Percentiles rank a stretch among this genome's conserved stretches.
Evolutionary conservation across 2,329 filamentous ascomycete species (phyloP).

Genomic region (Colletotrichum sp.): DNA sequence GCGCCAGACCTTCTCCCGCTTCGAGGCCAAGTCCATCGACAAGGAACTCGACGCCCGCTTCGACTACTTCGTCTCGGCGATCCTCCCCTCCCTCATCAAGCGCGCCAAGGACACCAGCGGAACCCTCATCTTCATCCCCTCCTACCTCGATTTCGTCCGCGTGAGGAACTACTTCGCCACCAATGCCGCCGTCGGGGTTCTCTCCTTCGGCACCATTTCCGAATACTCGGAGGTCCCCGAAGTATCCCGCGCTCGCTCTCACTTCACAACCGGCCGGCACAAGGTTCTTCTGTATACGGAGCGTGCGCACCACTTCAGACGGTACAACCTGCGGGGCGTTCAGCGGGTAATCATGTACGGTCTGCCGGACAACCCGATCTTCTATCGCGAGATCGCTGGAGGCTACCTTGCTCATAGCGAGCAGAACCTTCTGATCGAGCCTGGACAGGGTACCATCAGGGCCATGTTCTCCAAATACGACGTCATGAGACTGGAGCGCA

Average conservation of each 20-base stretch:
- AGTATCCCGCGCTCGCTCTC: conserved; percentile 81
- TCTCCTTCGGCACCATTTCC: conserved; percentile 81
- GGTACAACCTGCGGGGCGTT: conserved; percentile 84
- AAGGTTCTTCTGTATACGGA: conserved; percentile 89
- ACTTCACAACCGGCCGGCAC: conserved; percentile 85
- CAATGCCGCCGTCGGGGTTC: conserved; percentile 56
- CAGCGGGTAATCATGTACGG: conserved; percentile 88
- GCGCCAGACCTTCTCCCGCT: conserved; percentile 89
- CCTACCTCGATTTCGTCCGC: conserved; percentile 93
- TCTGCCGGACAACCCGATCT: conserved; percentile 84
- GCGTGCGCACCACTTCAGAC: conserved; percentile 93
- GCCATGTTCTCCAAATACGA: conserved; percentile 89
- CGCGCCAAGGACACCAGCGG: conserved; percentile 69
- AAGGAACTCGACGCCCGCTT: conserved; percentile 88
- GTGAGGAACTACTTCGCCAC: conserved; percentile 91
- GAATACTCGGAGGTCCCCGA: conserved; percentile 86
- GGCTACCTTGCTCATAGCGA: conserved; percentile 68
- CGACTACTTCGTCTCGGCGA: conserved; percentile 84
- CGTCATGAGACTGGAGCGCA: conserved; percentile 83
- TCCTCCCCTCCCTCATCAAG: conserved; percentile 78
- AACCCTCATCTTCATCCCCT: conserved; percentile 87
- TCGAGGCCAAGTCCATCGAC: conserved; percentile 72
- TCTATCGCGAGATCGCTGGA: conserved; percentile 79
- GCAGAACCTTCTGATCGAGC: conserved; percentile 59
- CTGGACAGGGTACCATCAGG: conserved; percentile 63